Conservation (phyloP, 257 asterid genomes). For the Scutellaria baicalensis region DNA sequence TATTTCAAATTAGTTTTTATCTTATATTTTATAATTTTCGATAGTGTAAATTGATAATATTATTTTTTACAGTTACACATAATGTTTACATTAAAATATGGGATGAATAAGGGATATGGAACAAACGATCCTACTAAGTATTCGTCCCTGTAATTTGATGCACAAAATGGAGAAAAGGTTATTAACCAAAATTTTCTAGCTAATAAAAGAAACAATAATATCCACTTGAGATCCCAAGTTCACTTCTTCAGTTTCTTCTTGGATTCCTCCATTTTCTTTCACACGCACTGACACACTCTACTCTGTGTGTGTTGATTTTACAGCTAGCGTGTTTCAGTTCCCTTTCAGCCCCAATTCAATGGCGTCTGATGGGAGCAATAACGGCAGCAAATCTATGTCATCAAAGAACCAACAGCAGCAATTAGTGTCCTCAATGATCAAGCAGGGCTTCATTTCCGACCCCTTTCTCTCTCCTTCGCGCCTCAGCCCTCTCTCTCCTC, state of each 20-base stretch:
- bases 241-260: conserved; percentile 1
- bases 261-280: conserved; percentile 8
- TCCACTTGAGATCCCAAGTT: conserved; percentile 32
- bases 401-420: conserved; percentile 39
- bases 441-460: conserved; percentile 78
- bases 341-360: conserved; percentile 23
- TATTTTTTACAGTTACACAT: no score
- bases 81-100: no score
- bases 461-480: conserved; percentile 58
- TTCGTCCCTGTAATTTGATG: background rate
- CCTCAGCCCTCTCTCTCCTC: conserved; percentile 43
- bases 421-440: conserved; percentile 77
- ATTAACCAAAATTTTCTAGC: background rate
- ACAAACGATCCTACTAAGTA: no score
- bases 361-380: conserved; percentile 34
- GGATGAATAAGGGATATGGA: no score
- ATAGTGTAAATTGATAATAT: no score
- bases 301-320: conserved; percentile 10
- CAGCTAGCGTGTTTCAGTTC: background rate
- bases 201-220: conserved; percentile 7
- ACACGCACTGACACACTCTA: conserved; percentile 20
- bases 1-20: no score
- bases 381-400: conserved; percentile 17
- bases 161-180: background rate
- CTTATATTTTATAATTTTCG: no score